Conservation (phyloP, 2,329 filamentous ascomycete species). For the Fusarium sp. region DNA sequence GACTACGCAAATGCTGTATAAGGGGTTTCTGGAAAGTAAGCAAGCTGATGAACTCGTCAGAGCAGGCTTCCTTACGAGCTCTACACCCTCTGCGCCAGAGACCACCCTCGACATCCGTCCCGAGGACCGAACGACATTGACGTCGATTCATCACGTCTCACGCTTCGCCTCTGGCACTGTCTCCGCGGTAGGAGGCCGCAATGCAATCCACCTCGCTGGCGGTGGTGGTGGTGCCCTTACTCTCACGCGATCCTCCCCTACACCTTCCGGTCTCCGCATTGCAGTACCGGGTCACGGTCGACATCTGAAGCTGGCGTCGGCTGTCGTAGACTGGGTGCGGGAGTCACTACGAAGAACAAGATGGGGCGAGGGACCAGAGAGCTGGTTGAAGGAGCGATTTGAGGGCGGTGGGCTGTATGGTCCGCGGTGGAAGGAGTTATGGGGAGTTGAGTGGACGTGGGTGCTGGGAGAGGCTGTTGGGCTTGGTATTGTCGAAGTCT, state of each 20-base stretch:
- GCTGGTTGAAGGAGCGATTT: conserved; percentile 73
- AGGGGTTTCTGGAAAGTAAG: conserved; percentile 51
- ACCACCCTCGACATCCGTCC: conserved; percentile 59
- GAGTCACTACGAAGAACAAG: conserved; percentile 67
- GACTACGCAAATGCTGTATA: conserved; percentile 50
- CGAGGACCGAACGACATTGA: conserved; percentile 65
- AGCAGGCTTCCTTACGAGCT: conserved; percentile 73
- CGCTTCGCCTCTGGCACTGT: conserved; percentile 74
- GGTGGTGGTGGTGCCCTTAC: conserved; percentile 59
- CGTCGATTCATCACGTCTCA: conserved; percentile 71
- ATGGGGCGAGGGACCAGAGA: conserved; percentile 71
- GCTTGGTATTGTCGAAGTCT: conserved; percentile 76
- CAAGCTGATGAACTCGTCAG: conserved; percentile 70
- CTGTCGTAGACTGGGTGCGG: conserved; percentile 70
- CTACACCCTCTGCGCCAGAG: conserved; percentile 46
- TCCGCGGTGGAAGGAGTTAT: conserved; percentile 72
- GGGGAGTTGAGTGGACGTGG: conserved; percentile 77
- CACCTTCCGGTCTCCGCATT: conserved; percentile 59
- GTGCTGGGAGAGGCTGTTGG: conserved; percentile 77
- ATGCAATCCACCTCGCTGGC: conserved; percentile 71
- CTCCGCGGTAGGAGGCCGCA: conserved; percentile 75
- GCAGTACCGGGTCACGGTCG: conserved; percentile 74
- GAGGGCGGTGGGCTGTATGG: conserved; percentile 67
- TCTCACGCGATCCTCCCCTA: conserved; percentile 42
- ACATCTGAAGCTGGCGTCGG: conserved; percentile 73